phyloP scores from a whole-genome alignment of 163 green algal species.

The Coccomyxa subellipsoidea region DNA sequence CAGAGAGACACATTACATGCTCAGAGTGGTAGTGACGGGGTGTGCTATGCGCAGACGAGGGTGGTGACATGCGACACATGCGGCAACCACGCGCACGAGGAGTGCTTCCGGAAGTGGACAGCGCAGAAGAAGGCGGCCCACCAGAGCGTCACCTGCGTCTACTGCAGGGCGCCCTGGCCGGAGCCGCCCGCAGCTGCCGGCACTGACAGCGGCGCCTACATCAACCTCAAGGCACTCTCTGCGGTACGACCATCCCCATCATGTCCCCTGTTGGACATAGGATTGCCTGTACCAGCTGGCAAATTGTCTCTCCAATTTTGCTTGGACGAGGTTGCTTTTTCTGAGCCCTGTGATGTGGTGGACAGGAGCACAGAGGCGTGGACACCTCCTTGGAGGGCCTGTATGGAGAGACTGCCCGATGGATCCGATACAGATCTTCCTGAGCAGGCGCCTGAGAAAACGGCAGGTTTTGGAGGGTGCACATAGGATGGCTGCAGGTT shows the following conservation, averaged over 20 bases:
- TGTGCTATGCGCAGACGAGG: conserved; percentile 18
- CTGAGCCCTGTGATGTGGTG: background rate
- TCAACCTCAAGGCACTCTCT: conserved; percentile 3
- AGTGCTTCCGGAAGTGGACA: background rate
- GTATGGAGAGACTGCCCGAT: background rate
- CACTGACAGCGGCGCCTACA: background rate
- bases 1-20: no score
- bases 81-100: conserved; percentile 56
- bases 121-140: background rate
- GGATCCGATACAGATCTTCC: background rate
- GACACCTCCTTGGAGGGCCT: background rate
- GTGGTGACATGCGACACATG: conserved; percentile 46
- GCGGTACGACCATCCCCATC: background rate
- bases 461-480: no score
- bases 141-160: conserved; percentile 9
- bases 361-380: background rate
- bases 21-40: background rate
- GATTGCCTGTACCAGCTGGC: no score
- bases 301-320: background rate
- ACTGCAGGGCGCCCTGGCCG: background rate
- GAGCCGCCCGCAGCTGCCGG: background rate
- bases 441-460: background rate
- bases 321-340: background rate
- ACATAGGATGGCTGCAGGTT: no score
- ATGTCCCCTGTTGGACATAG: background rate